Evolutionary conservation across 768 basidiomycete genomes (phyloP).

Genomic region (Psilocybe azurescens): DNA sequence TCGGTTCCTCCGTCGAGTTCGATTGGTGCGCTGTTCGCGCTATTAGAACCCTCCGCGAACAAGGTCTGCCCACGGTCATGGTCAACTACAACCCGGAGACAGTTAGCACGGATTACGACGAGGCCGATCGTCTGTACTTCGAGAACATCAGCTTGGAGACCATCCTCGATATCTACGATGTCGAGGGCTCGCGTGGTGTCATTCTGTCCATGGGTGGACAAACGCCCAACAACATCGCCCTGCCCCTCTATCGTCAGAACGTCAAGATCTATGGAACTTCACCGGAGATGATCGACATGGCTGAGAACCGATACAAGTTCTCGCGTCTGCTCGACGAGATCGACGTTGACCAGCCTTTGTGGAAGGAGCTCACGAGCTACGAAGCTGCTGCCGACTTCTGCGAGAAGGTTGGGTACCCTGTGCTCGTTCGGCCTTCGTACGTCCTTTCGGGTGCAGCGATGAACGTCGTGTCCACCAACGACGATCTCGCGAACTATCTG

Average conservation of each 20-base stretch:
- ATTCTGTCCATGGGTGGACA: constrained; percentile 99
- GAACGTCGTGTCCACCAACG: constrained; percentile 96
- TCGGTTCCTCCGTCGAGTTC: constrained; percentile 99
- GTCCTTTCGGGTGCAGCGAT: constrained; percentile 99
- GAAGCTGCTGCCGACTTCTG: constrained; percentile 91
- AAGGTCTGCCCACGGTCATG: constrained; percentile 95
- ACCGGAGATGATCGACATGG: constrained; percentile 99
- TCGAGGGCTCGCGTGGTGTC: constrained; percentile 86
- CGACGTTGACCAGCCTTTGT: constrained; percentile 96
- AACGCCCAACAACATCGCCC: constrained; percentile 97
- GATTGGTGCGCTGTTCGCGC: constrained; percentile 99
- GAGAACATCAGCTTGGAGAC: constrained; percentile 98
- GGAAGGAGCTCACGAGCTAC: constrained; percentile 96
- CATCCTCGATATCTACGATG: constrained; percentile 95
- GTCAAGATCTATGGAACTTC: constrained; percentile 99
- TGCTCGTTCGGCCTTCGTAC: constrained; percentile 96
- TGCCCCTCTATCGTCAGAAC: constrained; percentile 94
- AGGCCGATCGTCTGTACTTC: constrained; percentile 97
- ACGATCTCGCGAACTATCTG: constrained; percentile 91
- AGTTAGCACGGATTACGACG: constrained; percentile 98
- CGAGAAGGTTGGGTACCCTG: constrained; percentile 91
- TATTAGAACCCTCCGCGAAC: constrained; percentile 94
- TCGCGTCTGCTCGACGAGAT: constrained; percentile 97
- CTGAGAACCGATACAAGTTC: constrained; percentile 99
- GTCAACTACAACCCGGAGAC: constrained; percentile 99